These are phyloP conservation scores for Acidiella bohemica DNA, from an alignment of 495 filamentous ascomycete species.

Conservation along the genomic window DNA sequence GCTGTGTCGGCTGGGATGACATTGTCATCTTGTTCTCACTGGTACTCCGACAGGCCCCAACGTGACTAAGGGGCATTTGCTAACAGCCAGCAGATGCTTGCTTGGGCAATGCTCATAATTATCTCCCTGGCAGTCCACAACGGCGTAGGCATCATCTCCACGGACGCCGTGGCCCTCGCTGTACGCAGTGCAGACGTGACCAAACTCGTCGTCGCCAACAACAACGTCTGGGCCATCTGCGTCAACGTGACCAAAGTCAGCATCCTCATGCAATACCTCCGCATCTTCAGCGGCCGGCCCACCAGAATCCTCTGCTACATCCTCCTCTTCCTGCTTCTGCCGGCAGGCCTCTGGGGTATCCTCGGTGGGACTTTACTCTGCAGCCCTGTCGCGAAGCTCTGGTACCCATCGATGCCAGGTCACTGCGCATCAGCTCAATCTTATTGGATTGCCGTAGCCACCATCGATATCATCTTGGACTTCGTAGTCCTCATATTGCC, in stretches of 20 bases:
- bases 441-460: slow-evolving; percentile 23
- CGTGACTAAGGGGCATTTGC: neutral
- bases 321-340: slow-evolving; percentile 16
- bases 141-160: slow-evolving; percentile 4
- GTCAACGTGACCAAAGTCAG: slow-evolving; percentile 27
- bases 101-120: slow-evolving; percentile 12
- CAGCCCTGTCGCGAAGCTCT: slow-evolving; percentile 22
- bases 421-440: slow-evolving; percentile 16
- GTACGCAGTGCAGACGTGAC: too few species aligned
- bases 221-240: slow-evolving; percentile 19
- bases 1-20: slow-evolving; percentile 22
- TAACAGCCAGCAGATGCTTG: too few species aligned
- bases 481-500: slow-evolving; percentile 23
- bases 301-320: slow-evolving; percentile 15
- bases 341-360: slow-evolving; percentile 19
- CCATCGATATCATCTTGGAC: slow-evolving; percentile 22
- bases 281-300: slow-evolving; percentile 16
- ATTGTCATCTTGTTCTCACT: slow-evolving; percentile 21
- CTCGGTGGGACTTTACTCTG: slow-evolving; percentile 26
- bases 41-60: slow-evolving; percentile 8
- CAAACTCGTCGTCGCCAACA: slow-evolving; percentile 24
- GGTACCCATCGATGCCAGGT: slow-evolving; percentile 19
- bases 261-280: slow-evolving; percentile 26
- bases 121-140: slow-evolving; percentile 11
- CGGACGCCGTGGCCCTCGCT: neutral